These are phyloP conservation scores for Peronosclerospora sorghi DNA, from an alignment of 352 stramenopile species.

Conservation along the genomic window DNA sequence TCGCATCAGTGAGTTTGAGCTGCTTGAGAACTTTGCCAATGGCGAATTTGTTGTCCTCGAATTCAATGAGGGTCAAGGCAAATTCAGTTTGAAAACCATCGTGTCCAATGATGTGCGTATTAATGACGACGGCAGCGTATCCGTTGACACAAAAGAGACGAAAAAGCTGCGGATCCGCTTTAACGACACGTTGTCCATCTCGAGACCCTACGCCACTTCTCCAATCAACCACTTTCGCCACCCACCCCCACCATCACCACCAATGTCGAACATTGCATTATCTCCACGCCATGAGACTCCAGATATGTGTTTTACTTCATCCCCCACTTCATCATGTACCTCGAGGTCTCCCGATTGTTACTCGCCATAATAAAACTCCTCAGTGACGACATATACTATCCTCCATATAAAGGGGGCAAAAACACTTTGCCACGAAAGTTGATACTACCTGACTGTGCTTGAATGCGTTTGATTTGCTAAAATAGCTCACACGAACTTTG, in stretches of 20 bases:
- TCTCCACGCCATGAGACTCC: slow-evolving; percentile 15
- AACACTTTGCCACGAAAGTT: too few species aligned
- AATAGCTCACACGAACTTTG: too few species aligned
- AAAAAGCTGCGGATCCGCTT: slow-evolving; percentile 36
- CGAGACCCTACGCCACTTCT: slow-evolving; percentile 46
- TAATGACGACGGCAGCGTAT: slow-evolving; percentile 28
- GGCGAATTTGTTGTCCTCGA: slow-evolving; percentile 77
- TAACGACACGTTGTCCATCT: slow-evolving; percentile 32
- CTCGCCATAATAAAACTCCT: too few species aligned
- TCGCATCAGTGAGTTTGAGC: slow-evolving; percentile 75
- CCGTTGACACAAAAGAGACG: slow-evolving; percentile 36
- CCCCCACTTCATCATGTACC: slow-evolving; percentile 9
- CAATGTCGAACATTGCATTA: slow-evolving; percentile 25
- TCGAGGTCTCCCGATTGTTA: slow-evolving; percentile 14
- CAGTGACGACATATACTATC: too few species aligned
- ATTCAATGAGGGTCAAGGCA: slow-evolving; percentile 43
- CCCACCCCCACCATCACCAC: slow-evolving; percentile 25
- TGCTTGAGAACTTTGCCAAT: slow-evolving; percentile 79
- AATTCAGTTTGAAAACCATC: slow-evolving; percentile 56
- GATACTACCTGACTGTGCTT: too few species aligned
- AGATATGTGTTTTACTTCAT: slow-evolving; percentile 12
- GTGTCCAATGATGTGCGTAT: slow-evolving; percentile 51
- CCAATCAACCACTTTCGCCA: slow-evolving; percentile 58
- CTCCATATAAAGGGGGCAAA: too few species aligned
- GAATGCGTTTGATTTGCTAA: too few species aligned